These are phyloP conservation scores for Stenocarpella maydis DNA, from an alignment of 2,329 filamentous ascomycete genomes.

Conservation along the genomic window DNA sequence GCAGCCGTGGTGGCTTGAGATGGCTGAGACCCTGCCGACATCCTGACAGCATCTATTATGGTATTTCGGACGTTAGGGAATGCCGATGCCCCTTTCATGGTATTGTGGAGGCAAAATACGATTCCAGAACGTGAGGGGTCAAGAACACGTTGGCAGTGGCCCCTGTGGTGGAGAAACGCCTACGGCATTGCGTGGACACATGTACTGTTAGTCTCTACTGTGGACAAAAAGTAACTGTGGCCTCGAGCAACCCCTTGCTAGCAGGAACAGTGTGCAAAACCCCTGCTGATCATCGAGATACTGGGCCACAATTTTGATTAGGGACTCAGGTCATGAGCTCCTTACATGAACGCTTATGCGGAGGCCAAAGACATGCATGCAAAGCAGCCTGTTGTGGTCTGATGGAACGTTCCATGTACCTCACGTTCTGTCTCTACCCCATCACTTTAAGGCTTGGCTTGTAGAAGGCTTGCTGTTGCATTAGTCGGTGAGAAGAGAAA, in stretches of 20 bases:
- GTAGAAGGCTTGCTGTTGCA: constrained; percentile 8
- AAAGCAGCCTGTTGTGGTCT: background rate
- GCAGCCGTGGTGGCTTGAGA: background rate
- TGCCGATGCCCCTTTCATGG: background rate
- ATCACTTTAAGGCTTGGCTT: background rate
- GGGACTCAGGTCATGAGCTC: background rate
- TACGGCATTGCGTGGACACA: background rate
- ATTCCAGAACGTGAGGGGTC: background rate
- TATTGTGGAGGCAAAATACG: background rate
- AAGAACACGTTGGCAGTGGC: background rate
- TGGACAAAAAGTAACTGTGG: background rate
- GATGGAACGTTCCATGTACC: constrained; percentile 30
- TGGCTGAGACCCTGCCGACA: constrained; percentile 4
- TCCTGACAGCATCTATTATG: background rate
- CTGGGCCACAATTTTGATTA: constrained; percentile 15
- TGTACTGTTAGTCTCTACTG: background rate
- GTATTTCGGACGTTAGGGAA: background rate
- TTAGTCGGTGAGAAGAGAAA: background rate
- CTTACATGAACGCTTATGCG: constrained; percentile 22
- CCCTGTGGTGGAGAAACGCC: background rate
- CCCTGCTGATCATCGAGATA: constrained; percentile 15
- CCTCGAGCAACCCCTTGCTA: constrained; percentile 3
- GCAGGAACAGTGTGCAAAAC: background rate
- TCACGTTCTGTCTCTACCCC: background rate
- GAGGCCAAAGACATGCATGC: constrained; percentile 23